phyloP scores from a whole-genome alignment of 345 rosid species.

The Eucalyptus regnans region DNA sequence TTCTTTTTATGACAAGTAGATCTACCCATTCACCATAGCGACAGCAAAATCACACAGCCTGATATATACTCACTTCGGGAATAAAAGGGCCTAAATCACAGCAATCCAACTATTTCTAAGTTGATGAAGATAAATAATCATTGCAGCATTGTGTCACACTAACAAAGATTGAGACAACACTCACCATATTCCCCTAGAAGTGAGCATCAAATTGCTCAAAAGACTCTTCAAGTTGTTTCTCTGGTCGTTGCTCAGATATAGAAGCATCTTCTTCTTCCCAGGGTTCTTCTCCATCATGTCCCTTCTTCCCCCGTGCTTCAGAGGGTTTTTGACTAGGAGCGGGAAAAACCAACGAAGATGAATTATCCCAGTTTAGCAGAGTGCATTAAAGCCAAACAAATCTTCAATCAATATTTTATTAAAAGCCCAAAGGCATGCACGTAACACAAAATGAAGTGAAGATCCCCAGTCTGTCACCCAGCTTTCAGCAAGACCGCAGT shows the following conservation, averaged over 20 bases:
- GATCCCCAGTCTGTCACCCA: neutral
- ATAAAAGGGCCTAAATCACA: neutral
- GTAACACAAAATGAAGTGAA: neutral
- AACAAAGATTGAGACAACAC: neutral
- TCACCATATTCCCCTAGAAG: constrained; percentile 40
- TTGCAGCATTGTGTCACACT: neutral
- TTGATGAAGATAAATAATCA: neutral
- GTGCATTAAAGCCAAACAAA: neutral
- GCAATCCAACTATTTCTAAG: neutral
- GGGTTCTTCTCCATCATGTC: constrained; percentile 61
- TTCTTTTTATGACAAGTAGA: neutral
- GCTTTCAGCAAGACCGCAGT: neutral
- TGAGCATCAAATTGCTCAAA: constrained; percentile 40
- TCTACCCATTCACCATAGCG: neutral
- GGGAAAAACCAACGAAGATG: neutral
- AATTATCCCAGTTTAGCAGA: neutral
- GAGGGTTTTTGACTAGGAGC: constrained; percentile 36
- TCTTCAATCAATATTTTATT: neutral
- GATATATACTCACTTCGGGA: neutral
- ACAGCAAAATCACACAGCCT: neutral
- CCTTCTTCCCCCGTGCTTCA: constrained; percentile 57
- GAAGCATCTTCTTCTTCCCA: constrained; percentile 76
- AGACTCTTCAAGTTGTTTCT: constrained; percentile 47
- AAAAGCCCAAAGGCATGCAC: neutral
- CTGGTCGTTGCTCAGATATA: constrained; percentile 51